phyloP scores from a whole-genome alignment of 495 filamentous ascomycete species.

The Penicillium chermesinum region DNA sequence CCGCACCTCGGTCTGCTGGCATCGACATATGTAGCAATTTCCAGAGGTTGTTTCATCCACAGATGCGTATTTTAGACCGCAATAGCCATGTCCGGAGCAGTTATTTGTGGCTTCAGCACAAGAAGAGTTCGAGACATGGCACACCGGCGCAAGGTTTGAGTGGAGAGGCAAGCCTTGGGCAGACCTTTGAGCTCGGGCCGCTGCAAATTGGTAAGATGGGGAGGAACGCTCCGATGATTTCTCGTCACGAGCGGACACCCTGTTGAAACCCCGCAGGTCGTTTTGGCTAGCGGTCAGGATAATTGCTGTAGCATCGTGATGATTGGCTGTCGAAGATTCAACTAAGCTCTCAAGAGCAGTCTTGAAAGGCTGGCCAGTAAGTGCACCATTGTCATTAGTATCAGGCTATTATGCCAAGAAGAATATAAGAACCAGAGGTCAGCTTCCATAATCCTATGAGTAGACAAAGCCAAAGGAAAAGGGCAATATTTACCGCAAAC shows the following conservation, averaged over 20 bases:
- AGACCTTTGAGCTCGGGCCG: slow-evolving; percentile 7
- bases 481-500: slow-evolving; percentile 22
- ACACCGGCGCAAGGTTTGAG: slow-evolving; percentile 40
- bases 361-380: slow-evolving; percentile 10
- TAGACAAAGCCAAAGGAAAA: no score
- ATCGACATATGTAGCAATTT: slow-evolving; percentile 73
- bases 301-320: slow-evolving; percentile 20
- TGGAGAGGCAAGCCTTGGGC: slow-evolving; percentile 7
- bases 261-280: neutral
- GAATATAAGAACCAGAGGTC: neutral
- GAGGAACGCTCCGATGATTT: neutral
- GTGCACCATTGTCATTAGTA: neutral
- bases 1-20: slow-evolving; percentile 48
- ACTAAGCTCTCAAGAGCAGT: slow-evolving; percentile 19
- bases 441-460: neutral
- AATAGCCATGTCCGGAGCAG: slow-evolving; percentile 73
- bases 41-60: slow-evolving; percentile 25
- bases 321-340: slow-evolving; percentile 9
- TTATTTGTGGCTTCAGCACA: slow-evolving; percentile 60
- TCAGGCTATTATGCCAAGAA: neutral
- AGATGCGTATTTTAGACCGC: slow-evolving; percentile 54
- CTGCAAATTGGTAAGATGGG: neutral
- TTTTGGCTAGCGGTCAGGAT: slow-evolving; percentile 11
- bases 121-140: slow-evolving; percentile 56
- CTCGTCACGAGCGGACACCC: slow-evolving; percentile 1